Evolutionary conservation across 169 alveolate species (phyloP).

Genomic region (Sarcocystis neurona): DNA sequence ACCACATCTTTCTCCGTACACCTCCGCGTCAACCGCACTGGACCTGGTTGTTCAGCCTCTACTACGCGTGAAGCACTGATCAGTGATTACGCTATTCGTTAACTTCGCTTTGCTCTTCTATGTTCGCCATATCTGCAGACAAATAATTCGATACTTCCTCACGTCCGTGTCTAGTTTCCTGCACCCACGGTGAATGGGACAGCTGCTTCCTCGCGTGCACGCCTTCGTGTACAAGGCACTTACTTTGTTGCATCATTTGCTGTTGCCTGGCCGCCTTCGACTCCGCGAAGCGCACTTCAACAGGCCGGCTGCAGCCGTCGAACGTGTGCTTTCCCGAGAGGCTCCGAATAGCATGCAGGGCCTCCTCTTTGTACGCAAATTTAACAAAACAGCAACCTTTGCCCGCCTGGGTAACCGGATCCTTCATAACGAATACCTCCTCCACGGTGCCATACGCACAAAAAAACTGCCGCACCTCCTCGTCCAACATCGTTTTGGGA

Average conservation of each 20-base stretch:
- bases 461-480: slow-evolving; percentile 78
- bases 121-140: too few relatives aligned
- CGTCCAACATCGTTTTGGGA: slow-evolving; percentile 83
- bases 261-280: slow-evolving; percentile 68
- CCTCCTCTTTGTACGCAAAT: slow-evolving; percentile 88
- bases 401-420: slow-evolving; percentile 40
- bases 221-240: neutral
- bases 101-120: neutral
- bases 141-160: too few relatives aligned
- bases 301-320: slow-evolving; percentile 85
- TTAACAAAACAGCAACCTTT: slow-evolving; percentile 91
- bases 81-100: neutral
- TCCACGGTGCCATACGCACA: slow-evolving; percentile 78
- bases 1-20: too few relatives aligned
- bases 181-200: too few relatives aligned
- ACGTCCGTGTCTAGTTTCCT: too few relatives aligned
- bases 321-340: slow-evolving; percentile 83
- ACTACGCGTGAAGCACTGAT: neutral
- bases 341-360: slow-evolving; percentile 81
- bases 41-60: neutral
- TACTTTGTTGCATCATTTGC: slow-evolving; percentile 16
- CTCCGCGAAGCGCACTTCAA: slow-evolving; percentile 87
- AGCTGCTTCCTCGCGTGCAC: too few relatives aligned
- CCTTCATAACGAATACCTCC: slow-evolving; percentile 61
- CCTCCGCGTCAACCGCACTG: neutral